Conservation (phyloP, 2,329 filamentous ascomycete genomes). For the Akanthomyces muscarius region DNA sequence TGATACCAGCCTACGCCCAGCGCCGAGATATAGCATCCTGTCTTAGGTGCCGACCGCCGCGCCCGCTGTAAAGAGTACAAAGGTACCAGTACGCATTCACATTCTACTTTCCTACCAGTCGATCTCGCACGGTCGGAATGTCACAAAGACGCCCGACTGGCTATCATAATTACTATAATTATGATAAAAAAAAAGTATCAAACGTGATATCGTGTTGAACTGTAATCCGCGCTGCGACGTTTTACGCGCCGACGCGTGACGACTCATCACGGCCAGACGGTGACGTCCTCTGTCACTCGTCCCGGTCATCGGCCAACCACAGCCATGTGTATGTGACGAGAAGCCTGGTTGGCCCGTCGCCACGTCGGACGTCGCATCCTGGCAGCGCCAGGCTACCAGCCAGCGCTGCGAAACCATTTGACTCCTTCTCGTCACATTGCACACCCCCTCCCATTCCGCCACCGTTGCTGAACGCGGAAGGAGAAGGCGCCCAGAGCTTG, state of each 20-base stretch:
- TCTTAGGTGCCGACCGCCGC: not conserved
- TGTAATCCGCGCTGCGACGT: not conserved
- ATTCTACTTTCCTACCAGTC: not conserved
- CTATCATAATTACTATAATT: not conserved
- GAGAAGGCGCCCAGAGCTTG: not conserved
- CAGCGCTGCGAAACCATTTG: not conserved
- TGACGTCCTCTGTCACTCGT: constrained; percentile 7
- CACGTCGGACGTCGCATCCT: not conserved
- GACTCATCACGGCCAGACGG: not conserved
- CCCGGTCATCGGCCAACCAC: not conserved
- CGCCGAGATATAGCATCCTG: not conserved
- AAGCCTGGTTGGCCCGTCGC: not conserved
- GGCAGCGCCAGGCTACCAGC: not conserved
- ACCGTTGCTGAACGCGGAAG: not conserved
- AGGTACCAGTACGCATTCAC: not conserved
- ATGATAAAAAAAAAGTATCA: not conserved
- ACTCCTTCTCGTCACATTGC: not conserved
- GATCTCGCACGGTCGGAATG: not conserved
- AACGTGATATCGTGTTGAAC: not conserved
- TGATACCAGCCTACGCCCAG: not conserved
- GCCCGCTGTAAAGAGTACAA: not conserved
- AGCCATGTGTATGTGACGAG: not conserved
- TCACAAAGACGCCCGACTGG: not conserved
- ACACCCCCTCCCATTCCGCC: not conserved
- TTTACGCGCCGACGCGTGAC: constrained; percentile 8